Evolutionary conservation across 2,329 filamentous ascomycete genomes (phyloP).

Genomic region (Magnaporthales sp.): DNA sequence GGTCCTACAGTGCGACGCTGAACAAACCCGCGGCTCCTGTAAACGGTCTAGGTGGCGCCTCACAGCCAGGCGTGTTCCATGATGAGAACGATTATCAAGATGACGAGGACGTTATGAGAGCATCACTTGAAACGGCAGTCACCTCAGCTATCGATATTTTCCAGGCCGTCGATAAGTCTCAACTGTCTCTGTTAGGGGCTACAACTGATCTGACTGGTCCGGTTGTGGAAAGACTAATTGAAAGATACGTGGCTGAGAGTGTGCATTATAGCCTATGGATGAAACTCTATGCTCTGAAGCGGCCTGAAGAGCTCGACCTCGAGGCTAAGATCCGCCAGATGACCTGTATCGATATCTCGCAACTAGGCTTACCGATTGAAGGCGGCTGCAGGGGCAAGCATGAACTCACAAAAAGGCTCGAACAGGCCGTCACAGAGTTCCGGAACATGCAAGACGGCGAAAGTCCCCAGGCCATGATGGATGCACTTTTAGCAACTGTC

Average conservation of each 20-base stretch:
- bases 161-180: slow-evolving; percentile 90
- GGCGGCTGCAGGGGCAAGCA: slow-evolving; percentile 71
- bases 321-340: slow-evolving; percentile 88
- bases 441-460: slow-evolving; percentile 70
- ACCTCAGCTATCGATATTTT: slow-evolving; percentile 93
- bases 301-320: slow-evolving; percentile 76
- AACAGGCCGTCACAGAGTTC: slow-evolving; percentile 78
- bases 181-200: slow-evolving; percentile 81
- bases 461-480: slow-evolving; percentile 84
- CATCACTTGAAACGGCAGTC: slow-evolving; percentile 82
- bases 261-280: slow-evolving; percentile 87
- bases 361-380: slow-evolving; percentile 82
- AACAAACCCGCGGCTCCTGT: slow-evolving; percentile 13
- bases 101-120: slow-evolving; percentile 84
- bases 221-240: slow-evolving; percentile 85
- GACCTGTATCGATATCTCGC: slow-evolving; percentile 87
- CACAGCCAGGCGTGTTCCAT: slow-evolving; percentile 12
- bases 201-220: slow-evolving; percentile 91
- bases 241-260: slow-evolving; percentile 89
- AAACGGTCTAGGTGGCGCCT: slow-evolving; percentile 14
- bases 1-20: slow-evolving; percentile 36
- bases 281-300: slow-evolving; percentile 66
- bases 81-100: slow-evolving; percentile 72
- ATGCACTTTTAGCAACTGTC: slow-evolving; percentile 68
- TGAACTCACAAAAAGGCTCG: slow-evolving; percentile 68